Evolutionary conservation across 2,329 filamentous ascomycete species (phyloP).

Genomic region (Lojkania enalia): DNA sequence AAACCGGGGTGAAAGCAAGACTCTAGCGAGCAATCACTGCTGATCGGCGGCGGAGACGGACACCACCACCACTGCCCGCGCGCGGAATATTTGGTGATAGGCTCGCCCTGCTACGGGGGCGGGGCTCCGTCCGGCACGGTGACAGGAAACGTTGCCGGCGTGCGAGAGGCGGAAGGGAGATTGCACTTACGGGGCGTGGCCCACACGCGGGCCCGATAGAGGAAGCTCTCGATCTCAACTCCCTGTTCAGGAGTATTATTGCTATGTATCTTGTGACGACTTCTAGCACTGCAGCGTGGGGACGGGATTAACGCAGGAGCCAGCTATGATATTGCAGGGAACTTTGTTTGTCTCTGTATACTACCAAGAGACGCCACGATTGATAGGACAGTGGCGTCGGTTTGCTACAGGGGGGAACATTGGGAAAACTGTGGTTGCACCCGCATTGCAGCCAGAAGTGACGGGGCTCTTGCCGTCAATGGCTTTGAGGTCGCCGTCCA

Average conservation of each 20-base stretch:
- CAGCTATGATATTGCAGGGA: not conserved
- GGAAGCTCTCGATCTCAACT: not conserved
- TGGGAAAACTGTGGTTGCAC: constrained; percentile 8
- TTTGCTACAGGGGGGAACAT: not conserved
- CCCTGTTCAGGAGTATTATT: not conserved
- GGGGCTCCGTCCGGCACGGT: too few species aligned
- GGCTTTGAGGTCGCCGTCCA: constrained; percentile 12
- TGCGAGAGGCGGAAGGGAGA: not conserved
- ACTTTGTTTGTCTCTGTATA: too few species aligned
- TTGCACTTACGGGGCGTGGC: not conserved
- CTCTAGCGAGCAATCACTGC: too few species aligned
- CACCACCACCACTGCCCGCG: too few species aligned
- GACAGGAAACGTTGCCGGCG: constrained; percentile 1
- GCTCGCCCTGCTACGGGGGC: constrained; percentile 1
- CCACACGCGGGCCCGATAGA: not conserved
- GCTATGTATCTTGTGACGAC: not conserved
- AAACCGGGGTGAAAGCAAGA: not conserved
- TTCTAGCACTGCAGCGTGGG: not conserved
- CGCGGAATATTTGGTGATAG: constrained; percentile 2
- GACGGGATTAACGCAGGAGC: not conserved
- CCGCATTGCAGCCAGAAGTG: not conserved
- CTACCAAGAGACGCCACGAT: too few species aligned
- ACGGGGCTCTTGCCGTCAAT: too few species aligned
- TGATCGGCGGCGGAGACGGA: too few species aligned
- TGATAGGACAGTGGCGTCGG: too few species aligned